Evolutionary conservation across 257 asterid species (phyloP).

Genomic region (Cinchona pubescens): DNA sequence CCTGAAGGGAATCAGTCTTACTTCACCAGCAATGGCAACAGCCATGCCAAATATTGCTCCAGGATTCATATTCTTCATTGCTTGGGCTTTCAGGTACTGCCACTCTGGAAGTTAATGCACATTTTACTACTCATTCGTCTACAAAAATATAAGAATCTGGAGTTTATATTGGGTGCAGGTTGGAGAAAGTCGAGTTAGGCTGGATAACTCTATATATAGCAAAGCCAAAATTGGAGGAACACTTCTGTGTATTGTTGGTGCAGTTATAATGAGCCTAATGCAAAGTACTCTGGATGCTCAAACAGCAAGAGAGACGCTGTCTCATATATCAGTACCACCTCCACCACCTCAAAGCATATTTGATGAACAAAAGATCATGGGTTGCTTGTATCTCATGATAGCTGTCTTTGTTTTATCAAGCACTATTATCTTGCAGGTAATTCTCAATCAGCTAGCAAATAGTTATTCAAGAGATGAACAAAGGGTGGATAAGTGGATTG

Average conservation of each 20-base stretch:
- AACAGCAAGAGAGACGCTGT: constrained; percentile 20
- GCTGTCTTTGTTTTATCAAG: constrained; percentile 66
- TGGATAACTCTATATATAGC: constrained; percentile 78
- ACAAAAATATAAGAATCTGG: background rate
- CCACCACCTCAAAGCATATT: constrained; percentile 21
- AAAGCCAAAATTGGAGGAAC: constrained; percentile 75
- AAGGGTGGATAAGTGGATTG: background rate
- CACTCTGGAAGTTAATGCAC: background rate
- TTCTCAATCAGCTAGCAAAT: background rate
- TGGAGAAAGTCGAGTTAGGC: constrained; percentile 64
- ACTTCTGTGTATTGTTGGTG: constrained; percentile 72
- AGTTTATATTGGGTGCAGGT: constrained; percentile 34
- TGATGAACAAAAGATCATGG: constrained; percentile 43
- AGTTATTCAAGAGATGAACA: too few species aligned
- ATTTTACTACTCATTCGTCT: background rate
- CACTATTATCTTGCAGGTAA: constrained; percentile 75
- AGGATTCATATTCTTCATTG: constrained; percentile 74
- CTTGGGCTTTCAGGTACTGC: constrained; percentile 66
- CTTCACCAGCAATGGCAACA: constrained; percentile 88
- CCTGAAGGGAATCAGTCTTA: constrained; percentile 69
- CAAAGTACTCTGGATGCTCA: constrained; percentile 39
- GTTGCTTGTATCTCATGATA: constrained; percentile 66
- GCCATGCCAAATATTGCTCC: constrained; percentile 99
- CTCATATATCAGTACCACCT: constrained; percentile 15
- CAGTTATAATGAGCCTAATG: constrained; percentile 67